A percentile compares a stretch with the other conserved stretches of the same genome.
Conservation (phyloP, 768 basidiomycete genomes). For the Heimioporus sp. region DNA sequence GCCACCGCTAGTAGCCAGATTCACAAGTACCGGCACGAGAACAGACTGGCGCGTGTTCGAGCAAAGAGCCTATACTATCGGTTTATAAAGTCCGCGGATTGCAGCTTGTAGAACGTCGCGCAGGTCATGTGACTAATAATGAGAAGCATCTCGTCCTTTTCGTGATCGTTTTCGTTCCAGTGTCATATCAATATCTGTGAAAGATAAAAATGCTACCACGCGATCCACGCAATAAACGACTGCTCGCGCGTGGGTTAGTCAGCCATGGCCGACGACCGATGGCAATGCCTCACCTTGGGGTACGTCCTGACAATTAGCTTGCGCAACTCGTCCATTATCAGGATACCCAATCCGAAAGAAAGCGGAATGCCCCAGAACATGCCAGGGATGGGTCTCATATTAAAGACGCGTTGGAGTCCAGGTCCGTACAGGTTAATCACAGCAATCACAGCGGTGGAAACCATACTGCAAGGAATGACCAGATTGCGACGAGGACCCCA, state of each 20-base stretch:
- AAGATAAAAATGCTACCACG: constrained; percentile 7
- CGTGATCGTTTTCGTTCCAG: too few relatives aligned
- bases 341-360: constrained; percentile 39
- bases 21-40: too few relatives aligned
- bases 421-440: constrained; percentile 36
- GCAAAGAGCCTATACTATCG: too few relatives aligned
- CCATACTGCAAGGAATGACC: constrained; percentile 32
- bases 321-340: constrained; percentile 44
- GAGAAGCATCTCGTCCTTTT: too few relatives aligned
- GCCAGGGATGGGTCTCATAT: constrained; percentile 39
- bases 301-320: constrained; percentile 45
- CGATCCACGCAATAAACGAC: constrained; percentile 26
- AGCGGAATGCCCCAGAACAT: constrained; percentile 47
- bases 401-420: constrained; percentile 29
- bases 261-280: neutral
- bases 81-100: too few relatives aligned
- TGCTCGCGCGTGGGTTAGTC: neutral
- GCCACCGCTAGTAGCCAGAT: too few relatives aligned
- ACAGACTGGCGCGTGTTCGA: too few relatives aligned
- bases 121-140: too few relatives aligned
- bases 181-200: too few relatives aligned
- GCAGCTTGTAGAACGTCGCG: too few relatives aligned
- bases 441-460: constrained; percentile 30
- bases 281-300: constrained; percentile 34
- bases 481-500: constrained; percentile 40